Evolutionary conservation across 2,329 filamentous ascomycete genomes (phyloP).

Genomic region (Penicillium sclerotiorum): DNA sequence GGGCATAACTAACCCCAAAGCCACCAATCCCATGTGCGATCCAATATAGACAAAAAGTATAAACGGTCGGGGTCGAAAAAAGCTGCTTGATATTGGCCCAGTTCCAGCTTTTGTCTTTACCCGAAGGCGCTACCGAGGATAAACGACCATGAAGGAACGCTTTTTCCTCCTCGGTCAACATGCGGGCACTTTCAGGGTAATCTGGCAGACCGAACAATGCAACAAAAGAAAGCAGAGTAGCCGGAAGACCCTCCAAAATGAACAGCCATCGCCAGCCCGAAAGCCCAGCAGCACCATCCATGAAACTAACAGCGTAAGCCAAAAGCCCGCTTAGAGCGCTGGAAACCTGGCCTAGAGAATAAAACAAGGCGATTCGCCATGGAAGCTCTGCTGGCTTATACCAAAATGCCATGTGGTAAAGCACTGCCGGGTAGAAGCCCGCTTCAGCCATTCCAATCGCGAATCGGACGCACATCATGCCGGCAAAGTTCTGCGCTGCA

Average conservation of each 20-base stretch:
- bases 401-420: constrained; percentile 51
- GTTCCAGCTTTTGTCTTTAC: constrained; percentile 37
- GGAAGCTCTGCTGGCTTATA: constrained; percentile 50
- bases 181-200: constrained; percentile 47
- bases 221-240: constrained; percentile 45
- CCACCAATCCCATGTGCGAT: constrained; percentile 48
- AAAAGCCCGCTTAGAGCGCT: constrained; percentile 57
- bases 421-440: constrained; percentile 47
- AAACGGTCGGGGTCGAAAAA: constrained; percentile 39
- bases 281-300: constrained; percentile 53
- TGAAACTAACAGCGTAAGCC: constrained; percentile 46
- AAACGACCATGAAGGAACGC: constrained; percentile 32
- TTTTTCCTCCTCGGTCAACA: constrained; percentile 45
- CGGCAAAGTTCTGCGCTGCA: constrained; percentile 38
- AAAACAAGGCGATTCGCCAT: constrained; percentile 49
- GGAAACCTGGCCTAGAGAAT: constrained; percentile 52
- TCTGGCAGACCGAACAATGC: constrained; percentile 52
- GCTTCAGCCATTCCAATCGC: constrained; percentile 40
- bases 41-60: constrained; percentile 44
- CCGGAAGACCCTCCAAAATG: constrained; percentile 53
- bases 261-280: constrained; percentile 56
- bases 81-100: constrained; percentile 32
- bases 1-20: constrained; percentile 44
- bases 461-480: constrained; percentile 36
- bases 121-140: constrained; percentile 32